Evolutionary conservation across 345 rosid genomes (phyloP).

Genomic region (Gossypium bickii): DNA sequence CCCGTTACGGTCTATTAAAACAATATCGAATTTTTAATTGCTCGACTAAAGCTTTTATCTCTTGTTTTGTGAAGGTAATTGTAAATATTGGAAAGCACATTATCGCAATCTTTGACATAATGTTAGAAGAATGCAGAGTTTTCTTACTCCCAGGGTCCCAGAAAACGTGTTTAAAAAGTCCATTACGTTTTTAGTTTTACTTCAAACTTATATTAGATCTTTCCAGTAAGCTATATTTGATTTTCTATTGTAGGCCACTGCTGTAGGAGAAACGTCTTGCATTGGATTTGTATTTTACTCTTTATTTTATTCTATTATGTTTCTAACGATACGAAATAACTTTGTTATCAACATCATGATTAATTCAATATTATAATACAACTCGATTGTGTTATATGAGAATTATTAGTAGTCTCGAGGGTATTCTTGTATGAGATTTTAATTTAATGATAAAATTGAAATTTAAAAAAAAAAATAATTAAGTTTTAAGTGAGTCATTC

Average conservation of each 20-base stretch:
- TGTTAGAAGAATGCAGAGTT: neutral
- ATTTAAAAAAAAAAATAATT: too few species aligned
- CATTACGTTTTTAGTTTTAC: neutral
- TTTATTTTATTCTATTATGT: too few species aligned
- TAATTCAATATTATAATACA: neutral
- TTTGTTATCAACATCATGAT: neutral
- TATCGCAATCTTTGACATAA: conserved; percentile 17
- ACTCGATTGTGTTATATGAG: neutral
- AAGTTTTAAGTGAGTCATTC: too few species aligned
- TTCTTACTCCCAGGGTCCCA: conserved; percentile 13
- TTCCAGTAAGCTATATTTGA: neutral
- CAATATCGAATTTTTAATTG: too few species aligned
- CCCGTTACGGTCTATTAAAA: too few species aligned
- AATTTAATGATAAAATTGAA: too few species aligned
- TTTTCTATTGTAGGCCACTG: neutral
- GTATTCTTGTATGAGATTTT: too few species aligned
- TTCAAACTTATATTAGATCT: neutral
- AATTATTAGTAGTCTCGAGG: conserved; percentile 18
- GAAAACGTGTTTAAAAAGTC: conserved; percentile 18
- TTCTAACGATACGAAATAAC: neutral
- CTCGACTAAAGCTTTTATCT: too few species aligned
- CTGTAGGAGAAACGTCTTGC: neutral
- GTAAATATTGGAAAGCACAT: neutral
- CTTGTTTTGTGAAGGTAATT: neutral
- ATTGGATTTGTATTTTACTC: neutral